Conservation (phyloP, 441 rosid genomes). For the Croton laevigatus region DNA sequence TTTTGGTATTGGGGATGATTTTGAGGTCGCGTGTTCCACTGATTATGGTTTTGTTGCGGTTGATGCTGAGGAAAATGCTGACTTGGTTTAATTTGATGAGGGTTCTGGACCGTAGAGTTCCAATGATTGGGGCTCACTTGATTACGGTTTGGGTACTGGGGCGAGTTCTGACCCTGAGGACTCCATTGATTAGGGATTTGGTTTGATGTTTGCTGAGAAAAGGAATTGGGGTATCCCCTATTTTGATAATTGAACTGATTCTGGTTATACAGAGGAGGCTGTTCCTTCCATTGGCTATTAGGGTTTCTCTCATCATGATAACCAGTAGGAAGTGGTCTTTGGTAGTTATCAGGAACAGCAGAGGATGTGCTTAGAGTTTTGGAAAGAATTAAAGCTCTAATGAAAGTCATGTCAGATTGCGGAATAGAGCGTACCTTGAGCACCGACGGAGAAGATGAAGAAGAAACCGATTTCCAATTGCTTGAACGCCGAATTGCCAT, state of each 20-base stretch:
- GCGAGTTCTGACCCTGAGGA: not conserved
- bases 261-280: constrained; percentile 8
- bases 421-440: constrained; percentile 35
- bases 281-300: constrained; percentile 30
- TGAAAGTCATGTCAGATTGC: constrained; percentile 23
- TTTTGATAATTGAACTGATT: constrained; percentile 26
- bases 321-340: constrained; percentile 21
- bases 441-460: constrained; percentile 12
- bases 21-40: no score
- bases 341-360: constrained; percentile 38
- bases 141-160: not conserved
- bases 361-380: constrained; percentile 45
- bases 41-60: no score
- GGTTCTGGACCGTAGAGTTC: not conserved
- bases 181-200: not conserved
- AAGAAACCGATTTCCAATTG: constrained; percentile 21
- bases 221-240: constrained; percentile 24
- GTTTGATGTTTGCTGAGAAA: constrained; percentile 26
- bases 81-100: constrained; percentile 13
- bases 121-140: constrained; percentile 9
- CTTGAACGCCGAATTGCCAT: constrained; percentile 43
- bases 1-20: constrained; percentile 12
- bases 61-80: constrained; percentile 12
- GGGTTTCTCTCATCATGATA: constrained; percentile 27
- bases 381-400: not conserved